These are phyloP conservation scores for Phaseolus lunatus DNA, from an alignment of 306 rosid species.

Conservation along the genomic window DNA sequence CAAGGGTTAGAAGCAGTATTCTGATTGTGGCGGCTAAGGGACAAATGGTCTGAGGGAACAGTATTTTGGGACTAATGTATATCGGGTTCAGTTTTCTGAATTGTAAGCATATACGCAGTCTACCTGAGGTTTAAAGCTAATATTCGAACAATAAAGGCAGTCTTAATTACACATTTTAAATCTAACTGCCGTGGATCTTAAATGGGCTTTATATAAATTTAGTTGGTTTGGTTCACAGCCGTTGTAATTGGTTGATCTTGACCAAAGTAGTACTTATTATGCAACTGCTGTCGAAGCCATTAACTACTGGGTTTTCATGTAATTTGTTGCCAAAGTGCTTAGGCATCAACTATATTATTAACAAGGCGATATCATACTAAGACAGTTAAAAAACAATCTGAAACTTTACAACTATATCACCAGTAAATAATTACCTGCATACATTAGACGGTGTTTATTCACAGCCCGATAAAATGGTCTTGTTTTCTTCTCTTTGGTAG, in stretches of 20 bases:
- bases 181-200: constrained; percentile 6
- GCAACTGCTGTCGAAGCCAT: too few relatives aligned
- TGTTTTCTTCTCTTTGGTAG: constrained; percentile 71
- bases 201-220: background rate
- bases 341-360: constrained; percentile 9
- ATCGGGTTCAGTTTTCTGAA: constrained; percentile 5
- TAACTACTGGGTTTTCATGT: too few relatives aligned
- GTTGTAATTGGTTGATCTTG: background rate
- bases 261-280: too few relatives aligned
- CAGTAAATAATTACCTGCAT: constrained; percentile 74
- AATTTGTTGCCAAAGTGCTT: background rate
- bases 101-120: background rate
- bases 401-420: background rate
- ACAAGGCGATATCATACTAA: background rate
- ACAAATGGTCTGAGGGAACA: background rate
- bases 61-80: constrained; percentile 6
- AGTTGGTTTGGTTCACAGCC: constrained; percentile 18
- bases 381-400: background rate
- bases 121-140: constrained; percentile 22
- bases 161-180: constrained; percentile 13
- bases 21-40: background rate
- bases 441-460: constrained; percentile 78
- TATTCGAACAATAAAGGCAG: background rate
- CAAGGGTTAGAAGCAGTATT: constrained; percentile 10
- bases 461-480: constrained; percentile 87